Evolutionary conservation across 768 basidiomycete genomes (phyloP).

Genomic region (Hygrocybe coccinea): DNA sequence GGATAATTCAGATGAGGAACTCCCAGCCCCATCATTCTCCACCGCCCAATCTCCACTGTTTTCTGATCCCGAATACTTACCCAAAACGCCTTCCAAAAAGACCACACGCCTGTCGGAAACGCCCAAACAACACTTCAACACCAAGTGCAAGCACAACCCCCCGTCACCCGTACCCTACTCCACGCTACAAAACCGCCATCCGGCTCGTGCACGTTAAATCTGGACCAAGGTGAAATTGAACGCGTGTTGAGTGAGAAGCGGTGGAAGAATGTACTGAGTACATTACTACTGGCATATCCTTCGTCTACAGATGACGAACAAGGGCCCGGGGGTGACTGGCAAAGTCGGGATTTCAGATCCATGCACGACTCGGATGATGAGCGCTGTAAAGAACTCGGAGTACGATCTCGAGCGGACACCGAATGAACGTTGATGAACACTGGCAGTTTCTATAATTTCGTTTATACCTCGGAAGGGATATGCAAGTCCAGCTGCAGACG

Average conservation of each 20-base stretch:
- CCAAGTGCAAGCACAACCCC: conserved; percentile 11
- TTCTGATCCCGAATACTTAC: conserved; percentile 29
- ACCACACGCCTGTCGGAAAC: conserved; percentile 38
- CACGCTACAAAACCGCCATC: conserved; percentile 66
- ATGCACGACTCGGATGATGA: no score
- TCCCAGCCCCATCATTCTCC: neutral
- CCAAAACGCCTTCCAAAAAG: conserved; percentile 49
- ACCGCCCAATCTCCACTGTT: neutral
- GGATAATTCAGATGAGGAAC: neutral
- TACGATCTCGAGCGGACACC: no score
- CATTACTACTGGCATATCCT: neutral
- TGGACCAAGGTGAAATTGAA: conserved; percentile 82
- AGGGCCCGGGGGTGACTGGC: no score
- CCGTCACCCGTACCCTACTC: conserved; percentile 28
- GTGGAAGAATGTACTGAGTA: conserved; percentile 57
- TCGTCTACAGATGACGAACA: no score
- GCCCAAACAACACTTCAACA: neutral
- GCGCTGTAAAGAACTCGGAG: no score
- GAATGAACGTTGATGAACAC: no score
- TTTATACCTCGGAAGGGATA: no score
- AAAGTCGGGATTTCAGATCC: no score
- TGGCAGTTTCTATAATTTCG: no score
- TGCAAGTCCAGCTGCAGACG: no score
- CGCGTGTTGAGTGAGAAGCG: conserved; percentile 68
- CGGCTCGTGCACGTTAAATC: conserved; percentile 53